These are phyloP conservation scores for Vanrija sp. DNA, from an alignment of 1,284 basidiomycete species.

Conservation along the genomic window DNA sequence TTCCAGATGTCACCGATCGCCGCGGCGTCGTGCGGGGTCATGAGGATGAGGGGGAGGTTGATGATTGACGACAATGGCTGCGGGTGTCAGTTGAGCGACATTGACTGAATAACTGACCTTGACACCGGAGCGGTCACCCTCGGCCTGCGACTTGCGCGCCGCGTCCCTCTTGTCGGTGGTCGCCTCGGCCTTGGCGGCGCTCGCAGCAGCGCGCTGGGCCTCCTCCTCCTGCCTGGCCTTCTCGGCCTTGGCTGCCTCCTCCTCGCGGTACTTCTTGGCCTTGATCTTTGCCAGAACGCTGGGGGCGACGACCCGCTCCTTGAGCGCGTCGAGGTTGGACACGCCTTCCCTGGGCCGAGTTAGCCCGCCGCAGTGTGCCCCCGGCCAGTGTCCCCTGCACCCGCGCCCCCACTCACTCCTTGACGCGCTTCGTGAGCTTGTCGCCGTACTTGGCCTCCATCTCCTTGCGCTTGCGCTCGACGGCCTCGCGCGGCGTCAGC, in stretches of 20 bases:
- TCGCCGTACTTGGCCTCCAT: conserved; percentile 48
- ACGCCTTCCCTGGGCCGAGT: conserved; percentile 36
- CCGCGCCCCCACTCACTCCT: conserved; percentile 33
- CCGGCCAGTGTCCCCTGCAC: not conserved
- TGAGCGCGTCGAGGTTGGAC: conserved; percentile 43
- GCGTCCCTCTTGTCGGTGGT: conserved; percentile 48
- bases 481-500: conserved; percentile 41
- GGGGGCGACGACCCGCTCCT: conserved; percentile 40
- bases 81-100: not conserved
- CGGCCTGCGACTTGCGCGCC: conserved; percentile 21
- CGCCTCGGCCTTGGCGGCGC: conserved; percentile 52
- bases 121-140: conserved; percentile 43
- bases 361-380: too few species aligned
- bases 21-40: conserved; percentile 64
- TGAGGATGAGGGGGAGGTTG: conserved; percentile 66
- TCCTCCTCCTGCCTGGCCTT: conserved; percentile 8
- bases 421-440: conserved; percentile 43
- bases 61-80: conserved; percentile 77
- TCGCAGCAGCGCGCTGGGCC: conserved; percentile 31
- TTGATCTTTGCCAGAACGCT: conserved; percentile 30
- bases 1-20: conserved; percentile 80
- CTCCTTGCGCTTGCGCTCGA: conserved; percentile 42
- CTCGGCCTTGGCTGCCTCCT: conserved; percentile 12
- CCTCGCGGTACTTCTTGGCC: conserved; percentile 17
- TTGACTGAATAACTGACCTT: conserved; percentile 33